These are phyloP conservation scores for Globisporangium lucens DNA, from an alignment of 352 stramenopile genomes.

Conservation along the genomic window DNA sequence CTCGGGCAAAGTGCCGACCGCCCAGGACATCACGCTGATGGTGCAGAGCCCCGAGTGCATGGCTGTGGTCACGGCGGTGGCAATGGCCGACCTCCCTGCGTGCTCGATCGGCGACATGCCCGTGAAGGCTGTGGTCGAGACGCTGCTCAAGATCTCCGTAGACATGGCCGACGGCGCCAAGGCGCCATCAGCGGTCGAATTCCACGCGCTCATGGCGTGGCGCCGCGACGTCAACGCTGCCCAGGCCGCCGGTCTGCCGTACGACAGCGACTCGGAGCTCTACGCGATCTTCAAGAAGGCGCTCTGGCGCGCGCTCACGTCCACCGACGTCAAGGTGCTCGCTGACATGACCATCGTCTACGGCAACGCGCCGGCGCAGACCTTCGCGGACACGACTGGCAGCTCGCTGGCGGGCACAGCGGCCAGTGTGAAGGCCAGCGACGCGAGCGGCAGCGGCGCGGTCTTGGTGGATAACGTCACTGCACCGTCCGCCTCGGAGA, in stretches of 20 bases:
- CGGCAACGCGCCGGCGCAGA: constrained; percentile 18
- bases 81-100: constrained; percentile 38
- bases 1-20: constrained; percentile 42
- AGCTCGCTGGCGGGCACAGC: constrained; percentile 30
- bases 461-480: not conserved
- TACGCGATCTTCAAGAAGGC: constrained; percentile 48
- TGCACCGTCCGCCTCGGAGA: constrained; percentile 13
- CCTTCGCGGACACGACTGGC: constrained; percentile 28
- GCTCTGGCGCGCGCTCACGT: constrained; percentile 29
- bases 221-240: constrained; percentile 50
- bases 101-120: constrained; percentile 51
- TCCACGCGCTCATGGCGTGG: constrained; percentile 54
- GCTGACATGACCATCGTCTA: constrained; percentile 39
- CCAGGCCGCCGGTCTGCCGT: constrained; percentile 38
- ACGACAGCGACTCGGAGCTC: constrained; percentile 43
- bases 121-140: constrained; percentile 55
- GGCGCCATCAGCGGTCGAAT: constrained; percentile 34
- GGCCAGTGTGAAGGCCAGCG: constrained; percentile 24
- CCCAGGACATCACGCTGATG: constrained; percentile 33
- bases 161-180: constrained; percentile 28
- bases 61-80: constrained; percentile 40
- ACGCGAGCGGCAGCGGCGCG: constrained; percentile 5
- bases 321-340: constrained; percentile 40
- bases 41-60: constrained; percentile 47
- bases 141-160: constrained; percentile 56